Evolutionary conservation across 78 protist species (phyloP).

Genomic region (Dictyostelium intermedium): DNA sequence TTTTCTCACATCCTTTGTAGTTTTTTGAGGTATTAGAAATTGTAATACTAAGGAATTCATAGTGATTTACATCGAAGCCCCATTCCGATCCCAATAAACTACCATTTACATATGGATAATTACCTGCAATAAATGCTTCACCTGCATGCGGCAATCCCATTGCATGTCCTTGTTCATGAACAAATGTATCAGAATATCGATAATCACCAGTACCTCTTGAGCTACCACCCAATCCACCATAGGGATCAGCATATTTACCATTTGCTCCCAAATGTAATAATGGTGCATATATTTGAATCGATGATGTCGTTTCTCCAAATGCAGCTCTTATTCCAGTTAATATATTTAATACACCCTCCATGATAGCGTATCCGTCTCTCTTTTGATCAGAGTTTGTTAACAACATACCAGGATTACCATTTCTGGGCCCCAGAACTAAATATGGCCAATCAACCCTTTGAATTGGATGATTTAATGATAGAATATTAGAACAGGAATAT

Average conservation of each 20-base stretch:
- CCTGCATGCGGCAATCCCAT: conserved; percentile 10
- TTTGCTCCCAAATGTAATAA: not conserved
- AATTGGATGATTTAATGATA: conserved; percentile 1
- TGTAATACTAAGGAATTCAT: conserved; percentile 1
- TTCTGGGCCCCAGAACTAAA: not conserved
- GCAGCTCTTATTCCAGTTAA: not conserved
- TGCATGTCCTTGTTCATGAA: conserved; percentile 52
- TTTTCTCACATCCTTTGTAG: conserved; percentile 11
- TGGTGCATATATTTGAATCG: not conserved
- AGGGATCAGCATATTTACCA: not conserved
- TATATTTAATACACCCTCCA: not conserved
- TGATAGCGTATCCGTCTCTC: not conserved
- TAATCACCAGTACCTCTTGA: conserved; percentile 32
- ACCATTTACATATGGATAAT: not conserved
- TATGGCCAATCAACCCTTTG: not conserved
- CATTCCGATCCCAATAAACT: not conserved
- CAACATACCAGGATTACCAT: not conserved
- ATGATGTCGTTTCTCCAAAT: not conserved
- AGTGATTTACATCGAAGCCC: conserved; percentile 18
- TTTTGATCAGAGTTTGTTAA: not conserved
- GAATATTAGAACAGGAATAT: conserved; percentile 11
- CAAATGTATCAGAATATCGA: conserved; percentile 18
- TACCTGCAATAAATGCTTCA: not conserved
- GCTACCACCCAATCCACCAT: not conserved
- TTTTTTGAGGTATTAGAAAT: not conserved